Conservation (phyloP, 495 filamentous ascomycete species). For the Aspergillus incahuasiensis region DNA sequence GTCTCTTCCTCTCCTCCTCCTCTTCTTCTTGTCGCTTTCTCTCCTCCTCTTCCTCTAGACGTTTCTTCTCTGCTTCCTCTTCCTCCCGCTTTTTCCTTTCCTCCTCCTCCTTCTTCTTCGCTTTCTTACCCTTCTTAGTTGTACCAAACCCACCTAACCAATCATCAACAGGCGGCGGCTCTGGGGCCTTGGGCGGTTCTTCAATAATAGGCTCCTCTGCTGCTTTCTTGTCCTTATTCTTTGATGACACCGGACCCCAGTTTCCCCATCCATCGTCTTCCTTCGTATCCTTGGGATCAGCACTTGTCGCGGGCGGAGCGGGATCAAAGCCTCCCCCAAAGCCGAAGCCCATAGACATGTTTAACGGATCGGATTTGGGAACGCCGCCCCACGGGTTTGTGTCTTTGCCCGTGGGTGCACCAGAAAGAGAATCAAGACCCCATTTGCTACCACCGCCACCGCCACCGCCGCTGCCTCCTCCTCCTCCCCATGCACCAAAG, state of each 20-base stretch:
- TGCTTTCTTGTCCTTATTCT: conserved; percentile 40
- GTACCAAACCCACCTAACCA: conserved; percentile 18
- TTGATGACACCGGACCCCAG: conserved; percentile 29
- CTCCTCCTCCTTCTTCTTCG: conserved; percentile 40
- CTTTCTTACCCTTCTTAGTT: conserved; percentile 37
- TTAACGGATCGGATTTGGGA: conserved; percentile 35
- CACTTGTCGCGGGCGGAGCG: conserved; percentile 23
- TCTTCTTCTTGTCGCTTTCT: conserved; percentile 17
- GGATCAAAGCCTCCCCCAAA: conserved; percentile 41
- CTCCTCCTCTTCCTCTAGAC: conserved; percentile 15
- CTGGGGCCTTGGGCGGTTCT: conserved; percentile 11
- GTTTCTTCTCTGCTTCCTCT: conserved; percentile 19
- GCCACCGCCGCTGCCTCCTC: conserved; percentile 20
- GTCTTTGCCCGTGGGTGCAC: conserved; percentile 33
- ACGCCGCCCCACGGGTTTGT: conserved; percentile 39
- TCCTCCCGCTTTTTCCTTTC: conserved; percentile 22
- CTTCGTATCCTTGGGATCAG: conserved; percentile 9
- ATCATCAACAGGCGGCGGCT: conserved; percentile 24
- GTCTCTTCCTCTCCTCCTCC: conserved; percentile 27
- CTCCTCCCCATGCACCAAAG: conserved; percentile 45
- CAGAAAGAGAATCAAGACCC: conserved; percentile 31
- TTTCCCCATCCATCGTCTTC: conserved; percentile 31
- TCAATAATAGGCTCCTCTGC: conserved; percentile 24
- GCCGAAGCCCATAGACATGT: conserved; percentile 38
- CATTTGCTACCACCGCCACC: conserved; percentile 28